Base-by-base conservation (phyloP, 768 basidiomycete species). In the Trametes villosa region DNA sequence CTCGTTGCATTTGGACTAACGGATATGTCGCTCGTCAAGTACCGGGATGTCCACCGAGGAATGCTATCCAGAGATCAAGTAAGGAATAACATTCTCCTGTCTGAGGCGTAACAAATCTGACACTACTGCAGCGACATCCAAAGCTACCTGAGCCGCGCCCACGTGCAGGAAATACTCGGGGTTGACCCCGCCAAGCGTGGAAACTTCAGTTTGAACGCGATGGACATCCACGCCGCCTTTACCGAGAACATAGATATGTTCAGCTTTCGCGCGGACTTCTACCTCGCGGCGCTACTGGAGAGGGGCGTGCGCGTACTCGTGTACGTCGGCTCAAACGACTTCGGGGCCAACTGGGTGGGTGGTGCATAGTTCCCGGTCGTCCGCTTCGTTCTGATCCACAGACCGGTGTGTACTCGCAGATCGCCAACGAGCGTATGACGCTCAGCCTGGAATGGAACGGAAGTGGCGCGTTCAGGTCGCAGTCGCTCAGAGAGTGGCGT, bases 401-500 rank as follows among this genome's bases (percentile, higher is more conserved):
- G 4, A 18, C 36, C 13, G 7, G 13, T 17, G 36, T 4, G 13
- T 22, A 15, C 13, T 1, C 9, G 12, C 24, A 67, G 65, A 64
- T 86, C 33, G 86, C 83, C 2, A 88, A 87, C 65, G 82, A 85
- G 69, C 71, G 75, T 40, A 87, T 84, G 86, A 81, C 83, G 9
- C 72, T 81, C n/a, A n/a, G n/a, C n/a, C n/a, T n/a, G n/a, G n/a
- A n/a, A n/a, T n/a, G n/a, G n/a, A n/a, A n/a, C n/a, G n/a, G n/a
- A n/a, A n/a, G n/a, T n/a, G n/a, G n/a, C n/a, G n/a, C n/a, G n/a
- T n/a, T n/a, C n/a, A n/a, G n/a, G n/a, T n/a, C n/a, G n/a, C n/a
- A n/a, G n/a, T n/a, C n/a, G n/a, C n/a, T n/a, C n/a, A n/a, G n/a
- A n/a, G n/a, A n/a, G n/a, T n/a, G n/a, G n/a, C n/a, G n/a, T n/a